phyloP scores from a whole-genome alignment of 495 filamentous ascomycete genomes.

The Penicillium lagena region DNA sequence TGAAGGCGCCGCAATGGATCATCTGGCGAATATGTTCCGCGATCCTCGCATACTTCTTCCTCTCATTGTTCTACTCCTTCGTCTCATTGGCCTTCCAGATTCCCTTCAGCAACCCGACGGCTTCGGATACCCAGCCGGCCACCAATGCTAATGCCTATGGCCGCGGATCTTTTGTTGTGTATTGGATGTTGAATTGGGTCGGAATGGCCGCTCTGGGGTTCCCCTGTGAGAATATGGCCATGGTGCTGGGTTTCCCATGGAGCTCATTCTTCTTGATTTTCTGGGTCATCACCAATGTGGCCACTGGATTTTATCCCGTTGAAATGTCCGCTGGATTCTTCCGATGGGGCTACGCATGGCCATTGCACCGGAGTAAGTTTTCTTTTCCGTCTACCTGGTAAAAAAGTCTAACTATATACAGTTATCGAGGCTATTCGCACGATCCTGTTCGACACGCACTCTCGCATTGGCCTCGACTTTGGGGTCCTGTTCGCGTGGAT shows the following conservation, averaged over 20 bases:
- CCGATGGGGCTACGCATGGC: slow-evolving; percentile 66
- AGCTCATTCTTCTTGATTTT: slow-evolving; percentile 68
- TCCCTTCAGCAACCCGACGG: slow-evolving; percentile 45
- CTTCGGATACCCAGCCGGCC: slow-evolving; percentile 35
- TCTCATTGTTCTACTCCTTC: slow-evolving; percentile 61
- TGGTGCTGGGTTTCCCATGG: slow-evolving; percentile 62
- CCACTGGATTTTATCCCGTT: slow-evolving; percentile 57
- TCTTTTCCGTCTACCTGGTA: background rate
- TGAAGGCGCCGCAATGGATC: slow-evolving; percentile 55
- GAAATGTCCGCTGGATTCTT: slow-evolving; percentile 56
- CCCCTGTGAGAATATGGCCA: slow-evolving; percentile 67
- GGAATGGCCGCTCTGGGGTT: slow-evolving; percentile 65
- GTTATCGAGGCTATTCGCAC: slow-evolving; percentile 59
- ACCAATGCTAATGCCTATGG: slow-evolving; percentile 52
- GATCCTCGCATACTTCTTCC: slow-evolving; percentile 56
- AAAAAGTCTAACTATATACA: slow-evolving; percentile 12
- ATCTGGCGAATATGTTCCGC: slow-evolving; percentile 57
- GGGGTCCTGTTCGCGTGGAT: slow-evolving; percentile 58
- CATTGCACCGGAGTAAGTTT: slow-evolving; percentile 53
- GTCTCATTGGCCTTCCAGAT: slow-evolving; percentile 61
- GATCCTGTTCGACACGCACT: slow-evolving; percentile 58
- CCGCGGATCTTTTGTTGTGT: slow-evolving; percentile 56
- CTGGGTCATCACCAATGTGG: slow-evolving; percentile 69
- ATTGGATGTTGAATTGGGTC: slow-evolving; percentile 70
- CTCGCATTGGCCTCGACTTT: slow-evolving; percentile 58